These are phyloP conservation scores for Rhizopus arrhizus DNA, from an alignment of 371 early-diverging fungal species.

Conservation along the genomic window DNA sequence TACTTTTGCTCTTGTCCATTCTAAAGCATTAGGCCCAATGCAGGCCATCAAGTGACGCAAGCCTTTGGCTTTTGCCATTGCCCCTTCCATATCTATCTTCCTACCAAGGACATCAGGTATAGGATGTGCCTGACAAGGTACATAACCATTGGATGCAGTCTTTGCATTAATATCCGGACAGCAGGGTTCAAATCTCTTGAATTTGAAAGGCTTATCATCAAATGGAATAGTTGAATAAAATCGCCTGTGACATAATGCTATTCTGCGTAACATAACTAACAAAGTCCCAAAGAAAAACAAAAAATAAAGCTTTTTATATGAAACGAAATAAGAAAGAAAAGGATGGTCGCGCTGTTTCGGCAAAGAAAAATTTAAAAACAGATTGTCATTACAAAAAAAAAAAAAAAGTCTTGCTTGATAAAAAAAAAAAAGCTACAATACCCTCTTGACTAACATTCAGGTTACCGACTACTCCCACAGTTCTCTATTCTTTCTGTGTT, in stretches of 20 bases:
- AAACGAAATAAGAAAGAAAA: neutral
- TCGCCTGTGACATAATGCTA: neutral
- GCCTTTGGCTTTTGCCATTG: constrained; percentile 22
- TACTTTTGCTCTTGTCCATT: constrained; percentile 50
- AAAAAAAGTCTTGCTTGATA: too few relatives aligned
- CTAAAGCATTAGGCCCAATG: constrained; percentile 41
- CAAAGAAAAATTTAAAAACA: neutral
- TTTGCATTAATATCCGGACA: constrained; percentile 32
- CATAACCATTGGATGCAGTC: constrained; percentile 35
- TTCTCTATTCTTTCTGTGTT: too few relatives aligned
- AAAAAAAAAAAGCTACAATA: too few relatives aligned
- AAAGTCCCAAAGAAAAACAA: neutral
- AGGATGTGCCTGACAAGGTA: constrained; percentile 48
- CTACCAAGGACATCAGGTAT: constrained; percentile 44
- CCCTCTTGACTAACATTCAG: too few relatives aligned
- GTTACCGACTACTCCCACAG: too few relatives aligned
- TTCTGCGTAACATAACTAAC: constrained; percentile 7
- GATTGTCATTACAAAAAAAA: neutral
- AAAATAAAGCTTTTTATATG: neutral
- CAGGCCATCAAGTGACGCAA: constrained; percentile 48
- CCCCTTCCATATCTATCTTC: constrained; percentile 43
- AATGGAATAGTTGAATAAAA: constrained; percentile 38
- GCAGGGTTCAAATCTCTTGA: constrained; percentile 50
- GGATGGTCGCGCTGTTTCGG: constrained; percentile 6
- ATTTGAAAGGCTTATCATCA: constrained; percentile 41